A percentile compares a stretch with the other conserved stretches of the same genome.
These are phyloP conservation scores for Cadophora luteo-olivacea DNA, from an alignment of 2,329 filamentous ascomycete species.

Conservation along the genomic window DNA sequence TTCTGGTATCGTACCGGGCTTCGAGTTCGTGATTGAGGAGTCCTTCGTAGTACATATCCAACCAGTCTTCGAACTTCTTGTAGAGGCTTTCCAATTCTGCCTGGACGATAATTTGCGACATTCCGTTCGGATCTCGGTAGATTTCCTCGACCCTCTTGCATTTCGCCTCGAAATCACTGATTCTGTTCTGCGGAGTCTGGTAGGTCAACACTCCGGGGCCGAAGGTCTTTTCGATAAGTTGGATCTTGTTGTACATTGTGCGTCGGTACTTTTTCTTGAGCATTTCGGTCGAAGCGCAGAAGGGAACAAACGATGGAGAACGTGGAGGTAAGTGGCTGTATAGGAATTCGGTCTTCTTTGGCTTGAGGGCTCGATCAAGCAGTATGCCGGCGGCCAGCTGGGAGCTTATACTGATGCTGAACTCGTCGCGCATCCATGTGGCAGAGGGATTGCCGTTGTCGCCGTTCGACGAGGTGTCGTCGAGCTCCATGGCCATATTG, in stretches of 20 bases:
- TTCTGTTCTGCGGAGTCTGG: neutral
- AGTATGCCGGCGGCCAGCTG: neutral
- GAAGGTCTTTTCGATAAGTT: neutral
- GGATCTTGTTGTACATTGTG: neutral
- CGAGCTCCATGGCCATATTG: neutral
- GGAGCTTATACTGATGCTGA: neutral
- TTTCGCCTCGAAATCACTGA: neutral
- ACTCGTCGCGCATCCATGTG: neutral
- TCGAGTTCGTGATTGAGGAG: neutral
- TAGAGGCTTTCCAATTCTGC: neutral
- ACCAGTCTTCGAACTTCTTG: neutral
- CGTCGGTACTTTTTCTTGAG: neutral
- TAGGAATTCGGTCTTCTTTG: neutral
- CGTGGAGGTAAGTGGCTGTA: neutral
- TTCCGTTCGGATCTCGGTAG: neutral
- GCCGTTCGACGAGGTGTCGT: no score
- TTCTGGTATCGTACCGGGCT: neutral
- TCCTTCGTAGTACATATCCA: neutral
- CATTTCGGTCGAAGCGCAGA: neutral
- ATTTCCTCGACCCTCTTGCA: neutral
- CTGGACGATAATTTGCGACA: neutral
- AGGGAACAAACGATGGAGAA: neutral
- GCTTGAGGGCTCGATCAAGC: constrained; percentile 3
- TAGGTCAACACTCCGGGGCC: neutral
- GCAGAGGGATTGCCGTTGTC: neutral